These are phyloP conservation scores for Beauveria scarabaeidicola DNA, from an alignment of 2,329 filamentous ascomycete genomes.

Conservation along the genomic window DNA sequence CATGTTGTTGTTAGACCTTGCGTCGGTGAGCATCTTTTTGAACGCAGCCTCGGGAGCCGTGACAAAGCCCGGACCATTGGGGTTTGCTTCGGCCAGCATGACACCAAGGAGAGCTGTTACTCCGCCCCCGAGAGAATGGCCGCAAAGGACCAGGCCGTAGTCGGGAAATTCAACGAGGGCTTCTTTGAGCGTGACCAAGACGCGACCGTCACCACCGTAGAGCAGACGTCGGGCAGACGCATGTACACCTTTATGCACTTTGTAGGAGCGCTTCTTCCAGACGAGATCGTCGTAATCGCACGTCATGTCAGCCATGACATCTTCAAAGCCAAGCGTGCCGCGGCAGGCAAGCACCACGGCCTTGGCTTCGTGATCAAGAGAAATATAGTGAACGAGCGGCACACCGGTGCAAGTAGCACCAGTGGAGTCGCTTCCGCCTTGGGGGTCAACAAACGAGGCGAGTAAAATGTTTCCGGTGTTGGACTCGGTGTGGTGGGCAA, in stretches of 20 bases:
- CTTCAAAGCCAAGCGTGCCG: constrained; percentile 65
- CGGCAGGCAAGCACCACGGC: constrained; percentile 66
- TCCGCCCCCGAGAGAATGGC: constrained; percentile 60
- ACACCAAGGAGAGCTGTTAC: constrained; percentile 63
- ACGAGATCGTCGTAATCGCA: constrained; percentile 61
- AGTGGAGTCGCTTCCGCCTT: constrained; percentile 56
- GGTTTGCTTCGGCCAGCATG: constrained; percentile 58
- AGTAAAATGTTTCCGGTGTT: constrained; percentile 52
- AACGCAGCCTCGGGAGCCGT: constrained; percentile 44
- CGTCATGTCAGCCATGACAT: constrained; percentile 64
- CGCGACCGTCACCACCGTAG: constrained; percentile 57
- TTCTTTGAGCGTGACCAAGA: constrained; percentile 56
- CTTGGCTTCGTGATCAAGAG: constrained; percentile 61
- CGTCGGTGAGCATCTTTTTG: constrained; percentile 29
- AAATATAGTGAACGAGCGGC: constrained; percentile 65
- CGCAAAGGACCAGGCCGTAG: constrained; percentile 62
- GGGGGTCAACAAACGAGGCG: constrained; percentile 61
- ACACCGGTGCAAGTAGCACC: constrained; percentile 58
- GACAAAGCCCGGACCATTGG: constrained; percentile 49
- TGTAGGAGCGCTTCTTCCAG: constrained; percentile 57
- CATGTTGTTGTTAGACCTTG: constrained; percentile 19
- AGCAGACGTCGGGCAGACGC: constrained; percentile 60
- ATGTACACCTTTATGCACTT: constrained; percentile 68
- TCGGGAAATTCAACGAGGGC: constrained; percentile 58
- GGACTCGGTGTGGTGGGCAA: constrained; percentile 53